A percentile compares a stretch with the other conserved stretches of the same genome.
phyloP scores from a whole-genome alignment of 208 protist species.

The Acanthamoeba polyphaga region DNA sequence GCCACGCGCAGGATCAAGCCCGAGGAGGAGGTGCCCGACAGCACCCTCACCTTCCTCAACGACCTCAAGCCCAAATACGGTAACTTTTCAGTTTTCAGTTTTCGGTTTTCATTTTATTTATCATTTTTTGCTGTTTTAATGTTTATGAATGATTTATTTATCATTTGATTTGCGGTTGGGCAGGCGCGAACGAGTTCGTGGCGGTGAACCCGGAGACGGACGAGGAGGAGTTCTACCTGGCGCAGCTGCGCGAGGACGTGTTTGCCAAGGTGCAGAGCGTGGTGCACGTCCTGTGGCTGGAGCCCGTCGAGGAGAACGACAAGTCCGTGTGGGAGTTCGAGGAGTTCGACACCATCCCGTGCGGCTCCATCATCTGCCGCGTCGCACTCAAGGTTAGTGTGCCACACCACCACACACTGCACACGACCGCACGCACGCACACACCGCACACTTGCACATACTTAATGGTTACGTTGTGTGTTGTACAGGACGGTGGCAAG shows the following conservation, averaged over 20 bases:
- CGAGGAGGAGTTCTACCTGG: slow-evolving; percentile 51
- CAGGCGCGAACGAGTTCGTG: slow-evolving; percentile 13
- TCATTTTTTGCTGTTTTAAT: not conserved
- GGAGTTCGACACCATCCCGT: not conserved
- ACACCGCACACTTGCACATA: too few relatives aligned
- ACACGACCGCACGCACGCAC: not conserved
- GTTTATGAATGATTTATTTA: not conserved
- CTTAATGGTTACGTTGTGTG: not conserved
- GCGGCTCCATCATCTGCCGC: slow-evolving; percentile 43
- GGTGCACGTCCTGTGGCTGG: slow-evolving; percentile 43
- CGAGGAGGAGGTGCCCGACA: slow-evolving; percentile 15
- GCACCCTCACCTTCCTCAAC: slow-evolving; percentile 18
- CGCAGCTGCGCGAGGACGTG: slow-evolving; percentile 55
- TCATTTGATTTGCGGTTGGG: not conserved
- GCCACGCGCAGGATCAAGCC: not conserved
- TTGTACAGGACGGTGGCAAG: not conserved
- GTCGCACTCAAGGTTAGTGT: not conserved
- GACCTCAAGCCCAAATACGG: slow-evolving; percentile 39
- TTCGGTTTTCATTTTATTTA: not conserved
- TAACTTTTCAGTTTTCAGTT: not conserved
- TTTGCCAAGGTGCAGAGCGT: not conserved
- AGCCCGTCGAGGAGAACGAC: not conserved
- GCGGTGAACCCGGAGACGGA: slow-evolving; percentile 34
- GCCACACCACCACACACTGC: not conserved
- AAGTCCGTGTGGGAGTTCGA: slow-evolving; percentile 15